Percentiles rank a stretch among this genome's conserved stretches.
These are phyloP conservation scores for Hortiboletus flavorubellus DNA, from an alignment of 768 basidiomycete species.

Conservation along the genomic window DNA sequence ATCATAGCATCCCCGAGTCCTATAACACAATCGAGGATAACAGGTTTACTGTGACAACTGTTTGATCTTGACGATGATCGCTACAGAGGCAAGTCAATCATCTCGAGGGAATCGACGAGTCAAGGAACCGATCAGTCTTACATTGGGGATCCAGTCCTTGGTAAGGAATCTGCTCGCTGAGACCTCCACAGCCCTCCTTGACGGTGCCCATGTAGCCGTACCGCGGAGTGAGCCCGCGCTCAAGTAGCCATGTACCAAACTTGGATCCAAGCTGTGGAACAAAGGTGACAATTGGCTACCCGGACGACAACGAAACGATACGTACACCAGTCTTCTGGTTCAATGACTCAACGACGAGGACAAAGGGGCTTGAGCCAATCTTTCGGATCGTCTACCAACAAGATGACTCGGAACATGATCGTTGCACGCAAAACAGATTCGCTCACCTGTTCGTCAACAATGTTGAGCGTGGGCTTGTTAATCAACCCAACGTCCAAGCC, in stretches of 20 bases:
- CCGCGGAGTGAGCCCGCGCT: conserved; percentile 74
- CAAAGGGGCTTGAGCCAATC: conserved; percentile 71
- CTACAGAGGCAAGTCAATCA: conserved; percentile 22
- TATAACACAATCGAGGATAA: background rate
- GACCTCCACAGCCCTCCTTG: conserved; percentile 73
- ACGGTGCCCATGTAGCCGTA: conserved; percentile 79
- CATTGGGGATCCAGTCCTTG: conserved; percentile 80
- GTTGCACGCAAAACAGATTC: background rate
- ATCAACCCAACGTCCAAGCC: conserved; percentile 81
- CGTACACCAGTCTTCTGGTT: conserved; percentile 85
- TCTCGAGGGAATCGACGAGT: background rate
- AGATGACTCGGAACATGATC: background rate
- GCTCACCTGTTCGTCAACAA: conserved; percentile 74
- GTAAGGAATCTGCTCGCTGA: conserved; percentile 81
- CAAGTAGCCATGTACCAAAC: conserved; percentile 83
- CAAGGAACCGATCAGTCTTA: conserved; percentile 35
- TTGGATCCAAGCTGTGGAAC: conserved; percentile 62
- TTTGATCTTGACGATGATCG: conserved; percentile 47
- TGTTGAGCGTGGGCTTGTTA: conserved; percentile 81
- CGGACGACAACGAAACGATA: background rate
- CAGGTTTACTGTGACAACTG: conserved; percentile 31
- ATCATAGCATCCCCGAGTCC: background rate
- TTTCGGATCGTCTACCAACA: conserved; percentile 52
- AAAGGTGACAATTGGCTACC: background rate
- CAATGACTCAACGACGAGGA: conserved; percentile 80